phyloP scores from a whole-genome alignment of 169 alveolate species.

The Hepatocystis sp. region DNA sequence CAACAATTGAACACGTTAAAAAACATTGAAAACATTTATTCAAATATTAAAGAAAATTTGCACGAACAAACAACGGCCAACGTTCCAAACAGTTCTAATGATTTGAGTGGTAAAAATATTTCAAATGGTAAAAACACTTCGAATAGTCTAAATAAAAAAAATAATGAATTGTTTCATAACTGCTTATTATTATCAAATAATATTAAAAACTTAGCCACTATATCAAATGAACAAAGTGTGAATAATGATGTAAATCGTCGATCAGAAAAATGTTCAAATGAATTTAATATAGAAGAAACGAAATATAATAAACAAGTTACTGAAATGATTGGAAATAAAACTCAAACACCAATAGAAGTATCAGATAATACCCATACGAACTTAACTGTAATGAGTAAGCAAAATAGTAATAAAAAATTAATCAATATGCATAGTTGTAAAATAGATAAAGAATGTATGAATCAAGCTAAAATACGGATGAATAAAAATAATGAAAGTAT shows the following conservation, averaged over 20 bases:
- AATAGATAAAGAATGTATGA: neutral
- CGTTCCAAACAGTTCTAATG: neutral
- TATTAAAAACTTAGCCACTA: neutral
- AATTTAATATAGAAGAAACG: too few relatives aligned
- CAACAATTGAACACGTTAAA: conserved; percentile 4
- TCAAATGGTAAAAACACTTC: too few relatives aligned
- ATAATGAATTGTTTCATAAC: neutral
- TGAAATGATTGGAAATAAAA: too few relatives aligned
- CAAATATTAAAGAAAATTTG: conserved; percentile 21
- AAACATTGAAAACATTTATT: conserved; percentile 14
- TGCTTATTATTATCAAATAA: neutral
- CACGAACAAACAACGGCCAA: conserved; percentile 7
- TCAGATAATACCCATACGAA: too few relatives aligned
- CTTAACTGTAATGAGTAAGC: too few relatives aligned
- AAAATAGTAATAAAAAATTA: neutral
- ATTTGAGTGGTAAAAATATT: too few relatives aligned
- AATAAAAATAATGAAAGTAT: conserved; percentile 17
- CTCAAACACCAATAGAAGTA: neutral
- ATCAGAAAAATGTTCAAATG: too few relatives aligned
- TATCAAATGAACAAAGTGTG: conserved; percentile 1
- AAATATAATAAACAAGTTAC: too few relatives aligned
- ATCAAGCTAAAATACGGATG: neutral
- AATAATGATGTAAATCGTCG: too few relatives aligned
- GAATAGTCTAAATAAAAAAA: too few relatives aligned
- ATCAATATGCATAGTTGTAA: neutral